Evolutionary conservation across 768 basidiomycete genomes (phyloP).

Genomic region (Cystofilobasidium capitatum): DNA sequence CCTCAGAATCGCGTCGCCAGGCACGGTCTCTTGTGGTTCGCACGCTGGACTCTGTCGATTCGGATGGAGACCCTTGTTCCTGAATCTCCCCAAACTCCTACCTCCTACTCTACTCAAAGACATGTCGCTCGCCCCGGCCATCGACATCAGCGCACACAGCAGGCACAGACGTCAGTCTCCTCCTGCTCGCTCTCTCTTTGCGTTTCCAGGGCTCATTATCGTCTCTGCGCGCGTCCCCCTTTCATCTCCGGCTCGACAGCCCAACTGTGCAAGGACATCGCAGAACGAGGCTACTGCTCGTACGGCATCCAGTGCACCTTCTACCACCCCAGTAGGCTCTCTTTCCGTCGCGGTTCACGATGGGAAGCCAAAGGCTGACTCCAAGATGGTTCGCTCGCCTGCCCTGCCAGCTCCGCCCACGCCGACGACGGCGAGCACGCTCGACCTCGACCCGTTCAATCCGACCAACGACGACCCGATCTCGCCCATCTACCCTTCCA

Average conservation of each 20-base stretch:
- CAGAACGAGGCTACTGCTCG: background rate
- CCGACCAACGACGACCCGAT: conserved; percentile 19
- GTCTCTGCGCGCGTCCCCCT: background rate
- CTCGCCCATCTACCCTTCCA: conserved; percentile 15
- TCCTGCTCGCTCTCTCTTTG: background rate
- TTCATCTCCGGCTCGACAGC: background rate
- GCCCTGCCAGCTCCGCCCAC: conserved; percentile 2
- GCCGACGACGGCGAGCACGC: background rate
- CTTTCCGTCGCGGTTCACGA: background rate
- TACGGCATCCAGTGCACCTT: background rate
- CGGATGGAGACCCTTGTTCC: no score
- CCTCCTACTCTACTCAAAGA: background rate
- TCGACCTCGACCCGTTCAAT: conserved; percentile 20
- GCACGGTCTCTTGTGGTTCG: no score
- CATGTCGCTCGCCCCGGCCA: background rate
- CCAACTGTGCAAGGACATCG: background rate
- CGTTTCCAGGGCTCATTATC: background rate
- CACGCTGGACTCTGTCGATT: no score
- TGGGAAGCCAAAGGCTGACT: background rate
- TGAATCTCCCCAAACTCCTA: background rate
- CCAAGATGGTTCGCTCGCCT: background rate
- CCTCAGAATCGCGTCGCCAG: no score
- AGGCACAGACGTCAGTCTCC: background rate
- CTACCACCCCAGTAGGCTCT: background rate
- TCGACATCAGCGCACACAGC: background rate